These are phyloP conservation scores for Santalum album DNA, from an alignment of 164 flowering plant species.

Conservation along the genomic window DNA sequence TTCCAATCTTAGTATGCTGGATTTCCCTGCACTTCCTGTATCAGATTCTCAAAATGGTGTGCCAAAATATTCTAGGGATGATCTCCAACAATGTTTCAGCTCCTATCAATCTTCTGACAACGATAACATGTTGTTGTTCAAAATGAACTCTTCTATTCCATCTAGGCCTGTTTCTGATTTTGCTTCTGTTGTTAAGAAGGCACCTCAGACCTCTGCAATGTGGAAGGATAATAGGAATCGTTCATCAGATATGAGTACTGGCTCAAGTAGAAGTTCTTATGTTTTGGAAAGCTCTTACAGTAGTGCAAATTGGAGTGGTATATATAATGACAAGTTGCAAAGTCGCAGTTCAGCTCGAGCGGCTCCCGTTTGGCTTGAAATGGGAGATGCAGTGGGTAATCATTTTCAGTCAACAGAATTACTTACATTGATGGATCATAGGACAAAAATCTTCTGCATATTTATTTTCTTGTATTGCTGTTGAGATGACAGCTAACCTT, in stretches of 20 bases:
- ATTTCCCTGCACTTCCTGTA: constrained; percentile 75
- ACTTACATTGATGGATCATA: constrained; percentile 5
- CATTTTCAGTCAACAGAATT: constrained; percentile 15
- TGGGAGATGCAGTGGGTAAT: constrained; percentile 98
- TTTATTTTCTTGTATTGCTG: constrained; percentile 25
- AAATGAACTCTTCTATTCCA: constrained; percentile 33
- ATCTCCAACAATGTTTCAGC: constrained; percentile 39
- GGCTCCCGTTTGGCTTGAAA: constrained; percentile 91
- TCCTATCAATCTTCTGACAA: constrained; percentile 51
- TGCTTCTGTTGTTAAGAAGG: constrained; percentile 89
- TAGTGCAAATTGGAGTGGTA: constrained; percentile 45
- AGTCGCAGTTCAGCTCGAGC: constrained; percentile 53
- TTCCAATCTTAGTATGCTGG: constrained; percentile 68
- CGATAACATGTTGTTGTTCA: constrained; percentile 58
- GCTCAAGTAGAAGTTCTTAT: constrained; percentile 79
- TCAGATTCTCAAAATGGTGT: constrained; percentile 41
- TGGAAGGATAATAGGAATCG: constrained; percentile 82
- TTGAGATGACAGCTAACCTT: constrained; percentile 78
- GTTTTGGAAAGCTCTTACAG: constrained; percentile 40
- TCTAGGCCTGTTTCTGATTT: constrained; percentile 65
- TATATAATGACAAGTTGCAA: constrained; percentile 52
- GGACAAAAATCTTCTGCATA: constrained; percentile 14
- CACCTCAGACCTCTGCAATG: constrained; percentile 66
- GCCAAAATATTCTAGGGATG: constrained; percentile 47
- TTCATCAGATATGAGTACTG: constrained; percentile 41